These are phyloP conservation scores for Debaryomycetaceae sp. DNA, from an alignment of 1,139 yeast genomes.

Conservation along the genomic window DNA sequence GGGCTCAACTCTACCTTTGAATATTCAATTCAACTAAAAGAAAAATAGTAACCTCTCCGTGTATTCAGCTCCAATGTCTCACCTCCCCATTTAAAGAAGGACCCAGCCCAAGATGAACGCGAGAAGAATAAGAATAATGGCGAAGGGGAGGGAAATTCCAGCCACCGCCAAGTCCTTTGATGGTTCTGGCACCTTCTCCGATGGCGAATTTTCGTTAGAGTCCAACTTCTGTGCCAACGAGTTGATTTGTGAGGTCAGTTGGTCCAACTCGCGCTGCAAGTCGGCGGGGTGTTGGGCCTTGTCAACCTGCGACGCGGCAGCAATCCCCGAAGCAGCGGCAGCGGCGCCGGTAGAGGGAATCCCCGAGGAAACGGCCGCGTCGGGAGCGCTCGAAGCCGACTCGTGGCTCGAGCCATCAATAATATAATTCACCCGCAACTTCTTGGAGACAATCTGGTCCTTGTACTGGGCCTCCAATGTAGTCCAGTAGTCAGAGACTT, in stretches of 20 bases:
- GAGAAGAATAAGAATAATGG: constrained; percentile 46
- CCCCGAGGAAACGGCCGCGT: too few species aligned
- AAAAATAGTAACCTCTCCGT: constrained; percentile 2
- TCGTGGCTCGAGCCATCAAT: too few species aligned
- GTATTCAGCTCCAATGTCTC: neutral
- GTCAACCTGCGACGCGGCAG: constrained; percentile 12
- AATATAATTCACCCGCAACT: constrained; percentile 71
- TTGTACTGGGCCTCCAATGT: constrained; percentile 62
- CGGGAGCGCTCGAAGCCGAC: constrained; percentile 9
- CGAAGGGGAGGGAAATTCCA: constrained; percentile 51
- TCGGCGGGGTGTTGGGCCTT: constrained; percentile 13
- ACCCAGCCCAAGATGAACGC: constrained; percentile 62
- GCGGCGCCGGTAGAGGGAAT: constrained; percentile 11
- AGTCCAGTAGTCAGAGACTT: constrained; percentile 71
- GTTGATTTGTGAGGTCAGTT: constrained; percentile 39
- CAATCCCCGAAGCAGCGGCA: constrained; percentile 15
- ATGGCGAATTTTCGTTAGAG: constrained; percentile 14
- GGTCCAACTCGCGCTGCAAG: constrained; percentile 28
- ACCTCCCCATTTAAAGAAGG: constrained; percentile 32
- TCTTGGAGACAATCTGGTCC: constrained; percentile 59
- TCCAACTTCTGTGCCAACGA: constrained; percentile 43
- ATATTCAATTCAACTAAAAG: constrained; percentile 2
- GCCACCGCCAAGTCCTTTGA: constrained; percentile 21
- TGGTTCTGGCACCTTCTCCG: too few species aligned
- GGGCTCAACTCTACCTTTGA: constrained; percentile 1